Base-by-base conservation (phyloP, 352 stramenopile genomes). In the Phytopythium ostracodes region DNA sequence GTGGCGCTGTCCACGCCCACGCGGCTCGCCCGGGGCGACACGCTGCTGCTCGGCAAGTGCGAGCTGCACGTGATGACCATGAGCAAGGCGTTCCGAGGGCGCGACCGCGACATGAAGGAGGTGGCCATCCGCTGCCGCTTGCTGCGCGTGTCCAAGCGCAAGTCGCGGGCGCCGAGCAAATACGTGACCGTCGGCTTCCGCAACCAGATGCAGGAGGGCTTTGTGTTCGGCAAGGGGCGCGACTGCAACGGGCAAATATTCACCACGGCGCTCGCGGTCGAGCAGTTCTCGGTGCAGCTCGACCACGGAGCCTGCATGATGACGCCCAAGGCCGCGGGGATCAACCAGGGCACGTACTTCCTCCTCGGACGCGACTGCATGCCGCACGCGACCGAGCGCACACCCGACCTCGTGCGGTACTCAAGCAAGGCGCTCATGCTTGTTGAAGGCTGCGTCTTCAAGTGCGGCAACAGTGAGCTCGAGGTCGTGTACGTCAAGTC, bases 361-460 rank as follows among this genome's bases (percentile, higher is more conserved):
- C 56, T 91, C 9, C 75, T 90, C 14, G 82, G 82, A 0, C 77
- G 80, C 8, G 73, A 89, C 42, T 67, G 59, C 24, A 70, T 84
- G 43, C 63, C 56, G 8, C 76, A 86, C 53, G 73, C 73, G 40
- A 49, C 42, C 2, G 66, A 59, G 24, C 65, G 71, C 24, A 66
- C 65, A 18, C 44, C 70, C 5, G 82, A 91, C 27, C 42, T 87
- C 43, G 70, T 91, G 33, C 78, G 81, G 15, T 74, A 77, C 31
- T 87, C 78, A 0, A 91, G 82, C 71, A 89, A 90, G 31, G 78
- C 82, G 25, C 59, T 91, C n/a, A 76, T 90, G 62, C 70, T 90
- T 5, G 75, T 77, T n/a, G 80, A 88, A 67, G 77, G 74, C 24
- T 87, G 75, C 25, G 70, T 91, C 5, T 90, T 91, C 58, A 73